These are phyloP conservation scores for Candida sonorensis DNA, from an alignment of 805 yeast species.

Conservation along the genomic window DNA sequence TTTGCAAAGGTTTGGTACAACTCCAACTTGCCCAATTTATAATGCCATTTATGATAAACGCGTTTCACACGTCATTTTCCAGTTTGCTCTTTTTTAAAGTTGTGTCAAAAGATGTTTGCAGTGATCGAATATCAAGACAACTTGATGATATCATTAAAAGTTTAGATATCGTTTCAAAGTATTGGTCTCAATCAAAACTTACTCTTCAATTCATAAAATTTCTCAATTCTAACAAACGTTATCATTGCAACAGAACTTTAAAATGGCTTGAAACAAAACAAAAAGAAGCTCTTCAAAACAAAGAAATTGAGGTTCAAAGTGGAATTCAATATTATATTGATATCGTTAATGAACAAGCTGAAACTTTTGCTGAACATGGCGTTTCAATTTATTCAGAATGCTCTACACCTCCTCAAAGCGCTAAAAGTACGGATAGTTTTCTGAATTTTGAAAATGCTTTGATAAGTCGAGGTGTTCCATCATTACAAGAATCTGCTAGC, in stretches of 20 bases:
- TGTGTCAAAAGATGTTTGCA: neutral
- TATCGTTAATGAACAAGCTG: neutral
- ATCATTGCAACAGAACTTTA: slow-evolving; percentile 1
- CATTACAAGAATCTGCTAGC: too few species aligned
- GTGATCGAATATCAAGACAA: too few species aligned
- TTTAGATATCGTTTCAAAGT: neutral
- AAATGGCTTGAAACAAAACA: neutral
- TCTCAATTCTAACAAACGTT: neutral
- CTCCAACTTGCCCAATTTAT: too few species aligned
- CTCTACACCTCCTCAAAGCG: too few species aligned
- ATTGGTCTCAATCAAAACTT: neutral
- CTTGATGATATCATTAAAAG: too few species aligned
- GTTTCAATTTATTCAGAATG: too few species aligned
- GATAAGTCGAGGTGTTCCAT: too few species aligned
- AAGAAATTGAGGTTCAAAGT: neutral
- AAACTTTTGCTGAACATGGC: neutral
- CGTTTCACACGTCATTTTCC: too few species aligned
- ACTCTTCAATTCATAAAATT: neutral
- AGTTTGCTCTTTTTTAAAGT: neutral
- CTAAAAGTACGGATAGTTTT: too few species aligned
- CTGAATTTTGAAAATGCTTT: too few species aligned
- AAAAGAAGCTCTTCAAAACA: neutral
- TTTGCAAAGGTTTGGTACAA: neutral
- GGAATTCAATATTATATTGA: neutral
- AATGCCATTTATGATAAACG: too few species aligned